Evolutionary conservation across 768 basidiomycete genomes (phyloP).

Genomic region (Cubamyces lactineus): DNA sequence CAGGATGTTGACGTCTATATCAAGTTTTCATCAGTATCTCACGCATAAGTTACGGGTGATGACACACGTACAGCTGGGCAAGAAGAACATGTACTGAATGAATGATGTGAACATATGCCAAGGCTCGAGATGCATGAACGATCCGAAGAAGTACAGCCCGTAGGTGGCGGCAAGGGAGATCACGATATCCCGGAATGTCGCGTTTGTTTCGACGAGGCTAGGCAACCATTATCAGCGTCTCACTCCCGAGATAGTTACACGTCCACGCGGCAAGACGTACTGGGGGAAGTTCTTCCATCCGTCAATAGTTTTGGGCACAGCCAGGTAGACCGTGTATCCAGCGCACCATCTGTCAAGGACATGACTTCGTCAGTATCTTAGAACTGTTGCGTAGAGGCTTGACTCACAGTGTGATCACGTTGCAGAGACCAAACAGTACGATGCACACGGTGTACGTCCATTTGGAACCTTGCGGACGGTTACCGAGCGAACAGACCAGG

Average conservation of each 20-base stretch:
- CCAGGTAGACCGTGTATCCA: conserved; percentile 86
- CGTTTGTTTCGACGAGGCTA: conserved; percentile 64
- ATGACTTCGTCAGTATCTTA: neutral
- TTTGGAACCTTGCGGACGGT: conserved; percentile 90
- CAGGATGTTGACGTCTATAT: conserved; percentile 74
- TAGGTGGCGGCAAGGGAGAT: conserved; percentile 79
- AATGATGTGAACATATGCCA: conserved; percentile 98
- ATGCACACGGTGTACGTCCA: conserved; percentile 82
- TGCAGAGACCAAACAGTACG: conserved; percentile 77
- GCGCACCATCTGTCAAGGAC: conserved; percentile 64
- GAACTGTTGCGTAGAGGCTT: too few relatives aligned
- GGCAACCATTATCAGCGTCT: neutral
- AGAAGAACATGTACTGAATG: conserved; percentile 88
- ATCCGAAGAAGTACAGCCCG: conserved; percentile 83
- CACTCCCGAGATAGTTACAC: neutral
- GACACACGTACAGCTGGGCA: conserved; percentile 64
- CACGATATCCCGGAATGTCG: conserved; percentile 81
- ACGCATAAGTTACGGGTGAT: neutral
- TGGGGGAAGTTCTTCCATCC: conserved; percentile 76
- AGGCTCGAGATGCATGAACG: conserved; percentile 89
- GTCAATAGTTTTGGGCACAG: conserved; percentile 71
- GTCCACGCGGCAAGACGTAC: conserved; percentile 44
- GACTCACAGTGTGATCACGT: conserved; percentile 61
- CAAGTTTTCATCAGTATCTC: conserved; percentile 17
- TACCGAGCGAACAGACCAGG: conserved; percentile 87